phyloP scores from a whole-genome alignment of 2,329 filamentous ascomycete species.

The Fonsecaea nubica region DNA sequence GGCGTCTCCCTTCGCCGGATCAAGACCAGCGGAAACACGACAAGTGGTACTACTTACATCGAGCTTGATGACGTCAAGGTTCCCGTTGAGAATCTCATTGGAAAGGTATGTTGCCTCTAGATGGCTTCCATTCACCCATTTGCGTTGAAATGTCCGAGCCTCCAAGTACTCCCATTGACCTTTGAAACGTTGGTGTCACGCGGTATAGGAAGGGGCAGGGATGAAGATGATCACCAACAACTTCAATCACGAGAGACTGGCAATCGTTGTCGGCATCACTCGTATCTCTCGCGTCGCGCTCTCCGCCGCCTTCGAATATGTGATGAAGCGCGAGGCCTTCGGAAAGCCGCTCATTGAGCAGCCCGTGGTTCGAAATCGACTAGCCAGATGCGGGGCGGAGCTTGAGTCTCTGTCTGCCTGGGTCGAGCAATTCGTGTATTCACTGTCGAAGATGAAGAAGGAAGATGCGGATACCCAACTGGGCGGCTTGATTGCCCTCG shows the following conservation, averaged over 20 bases:
- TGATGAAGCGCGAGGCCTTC: slow-evolving; percentile 70
- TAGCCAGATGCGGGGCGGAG: slow-evolving; percentile 72
- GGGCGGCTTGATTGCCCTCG: slow-evolving; percentile 72
- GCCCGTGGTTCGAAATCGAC: slow-evolving; percentile 72
- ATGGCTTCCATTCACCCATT: too few relatives aligned
- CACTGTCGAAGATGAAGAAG: slow-evolving; percentile 64
- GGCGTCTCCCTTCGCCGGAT: slow-evolving; percentile 72
- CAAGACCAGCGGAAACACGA: slow-evolving; percentile 68
- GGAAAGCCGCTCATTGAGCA: slow-evolving; percentile 74
- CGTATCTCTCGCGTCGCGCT: slow-evolving; percentile 68
- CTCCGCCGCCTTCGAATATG: slow-evolving; percentile 65
- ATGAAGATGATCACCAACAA: slow-evolving; percentile 79
- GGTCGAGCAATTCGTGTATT: slow-evolving; percentile 53
- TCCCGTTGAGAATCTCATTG: slow-evolving; percentile 71
- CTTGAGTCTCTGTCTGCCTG: slow-evolving; percentile 75
- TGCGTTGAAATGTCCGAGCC: too few relatives aligned
- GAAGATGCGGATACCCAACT: slow-evolving; percentile 59
- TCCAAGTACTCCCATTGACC: too few relatives aligned
- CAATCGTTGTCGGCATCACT: slow-evolving; percentile 69
- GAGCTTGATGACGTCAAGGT: slow-evolving; percentile 76
- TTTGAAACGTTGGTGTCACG: too few relatives aligned
- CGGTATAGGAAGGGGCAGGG: slow-evolving; percentile 66
- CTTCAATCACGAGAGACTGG: slow-evolving; percentile 78
- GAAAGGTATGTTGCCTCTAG: neutral
- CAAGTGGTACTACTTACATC: slow-evolving; percentile 74